Evolutionary conservation across 2,329 filamentous ascomycete genomes (phyloP).

Genomic region (Sporothrix pallida): DNA sequence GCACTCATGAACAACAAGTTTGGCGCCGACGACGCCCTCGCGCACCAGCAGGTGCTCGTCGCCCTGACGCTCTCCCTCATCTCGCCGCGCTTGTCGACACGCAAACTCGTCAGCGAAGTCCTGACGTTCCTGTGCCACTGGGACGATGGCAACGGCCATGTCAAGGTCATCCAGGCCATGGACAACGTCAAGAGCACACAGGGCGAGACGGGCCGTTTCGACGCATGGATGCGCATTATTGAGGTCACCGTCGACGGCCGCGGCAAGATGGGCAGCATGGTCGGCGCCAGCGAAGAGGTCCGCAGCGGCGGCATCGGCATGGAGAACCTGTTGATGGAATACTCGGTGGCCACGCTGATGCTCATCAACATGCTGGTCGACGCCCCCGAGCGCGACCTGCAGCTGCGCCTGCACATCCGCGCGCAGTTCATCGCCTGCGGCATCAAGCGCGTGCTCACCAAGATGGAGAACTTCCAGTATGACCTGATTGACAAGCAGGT

Average conservation of each 20-base stretch:
- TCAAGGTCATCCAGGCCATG: slow-evolving; percentile 91
- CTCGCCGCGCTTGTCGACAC: slow-evolving; percentile 85
- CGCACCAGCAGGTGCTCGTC: slow-evolving; percentile 87
- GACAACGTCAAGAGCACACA: slow-evolving; percentile 88
- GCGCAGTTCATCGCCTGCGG: slow-evolving; percentile 96
- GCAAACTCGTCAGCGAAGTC: slow-evolving; percentile 95
- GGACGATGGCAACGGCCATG: slow-evolving; percentile 82
- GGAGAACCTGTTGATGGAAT: slow-evolving; percentile 99
- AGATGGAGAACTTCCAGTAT: slow-evolving; percentile 99
- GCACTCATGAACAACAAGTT: slow-evolving; percentile 99
- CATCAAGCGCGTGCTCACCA: slow-evolving; percentile 89
- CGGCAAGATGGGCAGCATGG: slow-evolving; percentile 97
- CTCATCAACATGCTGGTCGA: slow-evolving; percentile 97
- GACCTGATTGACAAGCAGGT: slow-evolving; percentile 98
- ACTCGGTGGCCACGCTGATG: slow-evolving; percentile 91
- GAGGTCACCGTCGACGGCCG: slow-evolving; percentile 96
- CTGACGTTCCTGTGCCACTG: slow-evolving; percentile 96
- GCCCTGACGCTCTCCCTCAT: slow-evolving; percentile 86
- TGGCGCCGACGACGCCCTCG: slow-evolving; percentile 91
- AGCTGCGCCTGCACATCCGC: slow-evolving; percentile 89
- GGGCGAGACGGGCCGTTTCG: slow-evolving; percentile 92
- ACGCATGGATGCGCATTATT: slow-evolving; percentile 98
- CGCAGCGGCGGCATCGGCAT: slow-evolving; percentile 96
- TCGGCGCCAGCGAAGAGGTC: slow-evolving; percentile 94
- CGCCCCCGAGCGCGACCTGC: slow-evolving; percentile 84